Conservation (phyloP, 169 alveolate species). For the Besnoitia besnoiti region DNA sequence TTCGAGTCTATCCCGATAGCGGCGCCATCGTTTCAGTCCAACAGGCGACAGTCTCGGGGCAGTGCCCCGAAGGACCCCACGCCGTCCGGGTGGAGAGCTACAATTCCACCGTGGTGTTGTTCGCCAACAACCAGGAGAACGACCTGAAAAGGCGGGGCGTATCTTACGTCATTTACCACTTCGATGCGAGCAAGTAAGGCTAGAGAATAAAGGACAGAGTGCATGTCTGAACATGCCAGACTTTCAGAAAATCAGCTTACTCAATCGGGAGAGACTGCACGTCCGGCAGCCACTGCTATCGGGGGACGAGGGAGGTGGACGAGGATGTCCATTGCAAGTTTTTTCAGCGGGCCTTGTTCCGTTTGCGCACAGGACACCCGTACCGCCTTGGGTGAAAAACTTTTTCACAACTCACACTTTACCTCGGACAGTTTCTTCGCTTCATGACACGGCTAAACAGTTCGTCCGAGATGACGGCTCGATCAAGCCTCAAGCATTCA, state of each 20-base stretch:
- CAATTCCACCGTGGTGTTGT: slow-evolving; percentile 16
- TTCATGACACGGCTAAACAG: neutral
- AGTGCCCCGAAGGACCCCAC: slow-evolving; percentile 44
- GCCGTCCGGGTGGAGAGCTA: slow-evolving; percentile 24
- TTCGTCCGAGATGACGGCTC: slow-evolving; percentile 20
- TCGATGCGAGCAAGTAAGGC: slow-evolving; percentile 42
- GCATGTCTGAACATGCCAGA: neutral
- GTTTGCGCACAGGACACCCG: slow-evolving; percentile 50
- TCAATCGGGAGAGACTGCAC: no score
- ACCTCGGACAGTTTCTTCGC: slow-evolving; percentile 32
- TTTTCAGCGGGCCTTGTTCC: neutral
- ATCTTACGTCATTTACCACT: slow-evolving; percentile 40
- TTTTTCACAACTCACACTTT: slow-evolving; percentile 13
- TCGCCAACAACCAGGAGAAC: slow-evolving; percentile 35
- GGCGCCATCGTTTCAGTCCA: slow-evolving; percentile 57
- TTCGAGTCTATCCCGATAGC: slow-evolving; percentile 10
- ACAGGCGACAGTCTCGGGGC: slow-evolving; percentile 43
- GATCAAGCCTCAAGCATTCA: neutral
- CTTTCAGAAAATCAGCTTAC: no score
- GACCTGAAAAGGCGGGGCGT: slow-evolving; percentile 28
- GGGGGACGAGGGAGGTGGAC: neutral
- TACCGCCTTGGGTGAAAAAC: slow-evolving; percentile 46
- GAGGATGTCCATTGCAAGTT: neutral
- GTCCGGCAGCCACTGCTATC: no score
- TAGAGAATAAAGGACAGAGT: no score